Evolutionary conservation across 2,329 filamentous ascomycete species (phyloP).

Genomic region (Colletotrichum somersetense): DNA sequence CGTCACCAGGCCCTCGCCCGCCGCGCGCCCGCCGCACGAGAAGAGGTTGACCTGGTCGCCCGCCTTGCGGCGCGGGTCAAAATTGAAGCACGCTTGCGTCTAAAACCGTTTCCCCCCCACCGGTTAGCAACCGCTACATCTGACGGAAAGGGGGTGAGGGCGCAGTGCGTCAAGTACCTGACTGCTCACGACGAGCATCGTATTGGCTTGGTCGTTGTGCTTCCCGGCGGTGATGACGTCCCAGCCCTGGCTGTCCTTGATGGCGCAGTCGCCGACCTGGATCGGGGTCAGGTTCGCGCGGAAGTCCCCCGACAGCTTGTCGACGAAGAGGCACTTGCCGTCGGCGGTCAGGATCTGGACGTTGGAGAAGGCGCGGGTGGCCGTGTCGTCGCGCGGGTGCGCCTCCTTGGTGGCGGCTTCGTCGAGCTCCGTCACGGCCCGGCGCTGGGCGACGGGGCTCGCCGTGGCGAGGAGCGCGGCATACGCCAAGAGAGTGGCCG

Average conservation of each 20-base stretch:
- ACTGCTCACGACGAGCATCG: slow-evolving; percentile 67
- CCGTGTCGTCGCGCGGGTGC: slow-evolving; percentile 58
- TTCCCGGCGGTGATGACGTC: slow-evolving; percentile 63
- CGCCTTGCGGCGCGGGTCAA: slow-evolving; percentile 63
- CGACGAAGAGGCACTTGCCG: slow-evolving; percentile 60
- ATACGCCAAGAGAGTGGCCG: slow-evolving; percentile 47
- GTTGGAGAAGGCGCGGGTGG: slow-evolving; percentile 58
- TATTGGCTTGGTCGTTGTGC: slow-evolving; percentile 61
- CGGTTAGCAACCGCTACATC: slow-evolving; percentile 43
- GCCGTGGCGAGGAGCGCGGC: slow-evolving; percentile 47
- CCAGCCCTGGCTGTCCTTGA: slow-evolving; percentile 59
- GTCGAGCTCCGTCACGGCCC: slow-evolving; percentile 58
- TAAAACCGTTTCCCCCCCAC: neutral
- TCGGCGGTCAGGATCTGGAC: slow-evolving; percentile 60
- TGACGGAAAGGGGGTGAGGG: too few species aligned
- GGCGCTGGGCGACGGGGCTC: slow-evolving; percentile 47
- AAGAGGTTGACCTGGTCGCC: slow-evolving; percentile 69
- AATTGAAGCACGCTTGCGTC: slow-evolving; percentile 71
- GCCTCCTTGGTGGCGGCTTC: slow-evolving; percentile 59
- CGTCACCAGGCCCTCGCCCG: slow-evolving; percentile 63
- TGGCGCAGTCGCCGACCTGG: slow-evolving; percentile 58
- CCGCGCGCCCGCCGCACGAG: slow-evolving; percentile 69
- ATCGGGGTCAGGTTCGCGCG: slow-evolving; percentile 62
- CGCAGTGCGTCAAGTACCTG: slow-evolving; percentile 49
- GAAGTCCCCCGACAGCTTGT: slow-evolving; percentile 62